These are phyloP conservation scores for Russula olivacea DNA, from an alignment of 768 basidiomycete species.

Conservation along the genomic window DNA sequence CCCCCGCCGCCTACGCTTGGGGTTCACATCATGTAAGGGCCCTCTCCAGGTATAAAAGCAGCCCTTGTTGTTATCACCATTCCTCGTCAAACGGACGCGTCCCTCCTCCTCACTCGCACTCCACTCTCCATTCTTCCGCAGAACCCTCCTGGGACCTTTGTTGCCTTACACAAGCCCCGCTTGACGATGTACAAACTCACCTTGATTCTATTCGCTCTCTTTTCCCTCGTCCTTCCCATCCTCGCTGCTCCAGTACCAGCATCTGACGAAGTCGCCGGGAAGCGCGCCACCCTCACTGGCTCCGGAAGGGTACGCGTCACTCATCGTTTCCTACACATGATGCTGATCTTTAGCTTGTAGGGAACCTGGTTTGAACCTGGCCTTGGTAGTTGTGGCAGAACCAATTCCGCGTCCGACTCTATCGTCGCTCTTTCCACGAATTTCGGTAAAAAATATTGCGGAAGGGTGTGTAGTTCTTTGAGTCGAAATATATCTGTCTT, in stretches of 20 bases:
- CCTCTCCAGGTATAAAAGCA: slow-evolving; percentile 20
- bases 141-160: slow-evolving; percentile 3
- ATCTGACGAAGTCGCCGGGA: slow-evolving; percentile 32
- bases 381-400: slow-evolving; percentile 21
- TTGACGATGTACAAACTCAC: slow-evolving; percentile 39
- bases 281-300: slow-evolving; percentile 42
- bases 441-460: slow-evolving; percentile 9
- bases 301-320: slow-evolving; percentile 47
- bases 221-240: slow-evolving; percentile 38
- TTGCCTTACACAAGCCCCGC: neutral
- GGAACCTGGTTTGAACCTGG: slow-evolving; percentile 20
- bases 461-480: slow-evolving; percentile 9
- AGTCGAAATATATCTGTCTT: neutral
- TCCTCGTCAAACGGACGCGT: slow-evolving; percentile 24
- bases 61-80: neutral
- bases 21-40: slow-evolving; percentile 22
- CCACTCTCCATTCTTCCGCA: slow-evolving; percentile 11
- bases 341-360: slow-evolving; percentile 12
- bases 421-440: slow-evolving; percentile 20
- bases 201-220: slow-evolving; percentile 35
- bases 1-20: slow-evolving; percentile 11
- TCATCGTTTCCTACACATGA: slow-evolving; percentile 1
- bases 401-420: neutral
- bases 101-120: slow-evolving; percentile 26
- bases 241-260: slow-evolving; percentile 45